Evolutionary conservation across 1,139 yeast genomes (phyloP).

Genomic region (Pichiaceae sp.): DNA sequence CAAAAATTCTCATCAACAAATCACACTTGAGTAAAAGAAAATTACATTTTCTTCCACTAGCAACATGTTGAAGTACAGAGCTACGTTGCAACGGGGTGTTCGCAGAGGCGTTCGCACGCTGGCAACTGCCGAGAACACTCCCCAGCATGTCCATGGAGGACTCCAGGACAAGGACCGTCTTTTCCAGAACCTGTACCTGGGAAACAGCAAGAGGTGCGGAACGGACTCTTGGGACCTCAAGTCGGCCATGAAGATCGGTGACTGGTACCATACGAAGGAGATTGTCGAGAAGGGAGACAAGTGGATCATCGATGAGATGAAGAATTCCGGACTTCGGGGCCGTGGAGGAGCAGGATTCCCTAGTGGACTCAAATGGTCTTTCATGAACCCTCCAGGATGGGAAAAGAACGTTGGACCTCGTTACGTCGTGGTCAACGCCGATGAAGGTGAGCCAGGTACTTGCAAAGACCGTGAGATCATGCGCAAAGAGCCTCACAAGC

Average conservation of each 20-base stretch:
- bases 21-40: too few relatives aligned
- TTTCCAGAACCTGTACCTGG: conserved; percentile 64
- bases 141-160: conserved; percentile 64
- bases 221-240: conserved; percentile 69
- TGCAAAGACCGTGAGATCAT: conserved; percentile 87
- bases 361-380: conserved; percentile 83
- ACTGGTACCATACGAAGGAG: conserved; percentile 87
- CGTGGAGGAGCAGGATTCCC: conserved; percentile 95
- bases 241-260: conserved; percentile 72
- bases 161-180: conserved; percentile 77
- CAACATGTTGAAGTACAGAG: neutral
- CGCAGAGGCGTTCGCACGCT: conserved; percentile 6
- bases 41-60: too few relatives aligned
- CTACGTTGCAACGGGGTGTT: too few relatives aligned
- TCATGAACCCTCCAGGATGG: conserved; percentile 95
- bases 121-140: conserved; percentile 26
- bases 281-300: conserved; percentile 72
- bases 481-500: conserved; percentile 84
- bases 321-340: conserved; percentile 78
- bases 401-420: conserved; percentile 81
- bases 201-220: conserved; percentile 27
- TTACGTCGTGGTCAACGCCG: conserved; percentile 82
- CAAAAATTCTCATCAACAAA: too few relatives aligned
- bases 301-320: conserved; percentile 84
- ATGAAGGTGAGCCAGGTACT: conserved; percentile 92